Conservation (phyloP, 768 basidiomycete species). For the Termitomyces sp. region DNA sequence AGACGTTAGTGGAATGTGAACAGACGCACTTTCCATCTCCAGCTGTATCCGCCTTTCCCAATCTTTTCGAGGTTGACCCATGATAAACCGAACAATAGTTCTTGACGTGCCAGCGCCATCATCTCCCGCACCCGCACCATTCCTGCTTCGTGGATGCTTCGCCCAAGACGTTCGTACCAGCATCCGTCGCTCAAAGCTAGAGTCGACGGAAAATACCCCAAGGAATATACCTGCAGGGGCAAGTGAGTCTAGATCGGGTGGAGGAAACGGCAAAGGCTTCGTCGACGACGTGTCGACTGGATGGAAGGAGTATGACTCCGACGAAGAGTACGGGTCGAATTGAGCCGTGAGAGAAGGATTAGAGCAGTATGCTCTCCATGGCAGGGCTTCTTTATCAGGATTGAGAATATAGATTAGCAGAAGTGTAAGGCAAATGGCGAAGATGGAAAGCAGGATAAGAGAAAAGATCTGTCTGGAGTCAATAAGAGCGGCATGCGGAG, state of each 20-base stretch:
- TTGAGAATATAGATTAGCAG: slow-evolving; percentile 89
- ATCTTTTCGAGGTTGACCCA: slow-evolving; percentile 77
- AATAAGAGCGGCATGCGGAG: not conserved
- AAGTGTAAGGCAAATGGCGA: slow-evolving; percentile 81
- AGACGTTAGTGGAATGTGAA: not conserved
- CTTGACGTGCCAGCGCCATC: slow-evolving; percentile 71
- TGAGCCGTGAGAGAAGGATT: slow-evolving; percentile 45
- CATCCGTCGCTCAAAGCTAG: slow-evolving; percentile 78
- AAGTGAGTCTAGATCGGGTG: slow-evolving; percentile 61
- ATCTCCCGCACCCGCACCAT: slow-evolving; percentile 67
- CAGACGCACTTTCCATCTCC: slow-evolving; percentile 81
- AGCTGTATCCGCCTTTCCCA: slow-evolving; percentile 76
- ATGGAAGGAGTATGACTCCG: slow-evolving; percentile 26
- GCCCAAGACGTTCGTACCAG: slow-evolving; percentile 87
- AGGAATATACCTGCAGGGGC: slow-evolving; percentile 84
- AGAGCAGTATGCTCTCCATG: slow-evolving; percentile 92
- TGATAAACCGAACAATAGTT: slow-evolving; percentile 82
- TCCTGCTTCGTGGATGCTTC: slow-evolving; percentile 71
- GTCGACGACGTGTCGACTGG: slow-evolving; percentile 26
- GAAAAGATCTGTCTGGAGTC: slow-evolving; percentile 48
- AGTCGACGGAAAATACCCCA: slow-evolving; percentile 88
- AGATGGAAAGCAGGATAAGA: slow-evolving; percentile 69
- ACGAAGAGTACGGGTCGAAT: slow-evolving; percentile 29
- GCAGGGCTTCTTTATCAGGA: slow-evolving; percentile 91
- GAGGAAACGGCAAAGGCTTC: slow-evolving; percentile 55